Evolutionary conservation across 495 filamentous ascomycete species (phyloP).

Genomic region (Penicillium soppii): DNA sequence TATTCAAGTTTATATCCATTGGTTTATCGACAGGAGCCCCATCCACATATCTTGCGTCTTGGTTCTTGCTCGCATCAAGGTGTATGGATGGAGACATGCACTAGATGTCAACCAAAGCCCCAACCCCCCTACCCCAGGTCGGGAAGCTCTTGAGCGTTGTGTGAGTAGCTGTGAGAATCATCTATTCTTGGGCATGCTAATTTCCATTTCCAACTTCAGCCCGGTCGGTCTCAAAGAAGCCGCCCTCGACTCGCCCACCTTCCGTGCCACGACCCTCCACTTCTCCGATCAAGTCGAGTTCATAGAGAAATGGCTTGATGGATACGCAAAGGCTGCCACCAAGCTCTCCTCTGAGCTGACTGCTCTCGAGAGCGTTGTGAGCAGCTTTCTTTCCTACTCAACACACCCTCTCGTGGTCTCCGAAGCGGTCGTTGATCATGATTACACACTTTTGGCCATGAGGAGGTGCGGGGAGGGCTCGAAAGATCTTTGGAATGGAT

Average conservation of each 20-base stretch:
- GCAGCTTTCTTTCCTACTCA: slow-evolving; percentile 68
- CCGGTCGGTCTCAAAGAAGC: slow-evolving; percentile 95
- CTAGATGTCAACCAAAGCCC: slow-evolving; percentile 50
- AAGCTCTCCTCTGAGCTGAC: slow-evolving; percentile 74
- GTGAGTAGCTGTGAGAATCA: slow-evolving; percentile 31
- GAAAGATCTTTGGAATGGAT: slow-evolving; percentile 79
- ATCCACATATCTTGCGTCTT: slow-evolving; percentile 5
- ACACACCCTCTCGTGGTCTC: slow-evolving; percentile 69
- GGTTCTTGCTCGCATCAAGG: slow-evolving; percentile 25
- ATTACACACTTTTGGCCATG: slow-evolving; percentile 87
- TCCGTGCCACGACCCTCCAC: slow-evolving; percentile 83
- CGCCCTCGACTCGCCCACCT: slow-evolving; percentile 91
- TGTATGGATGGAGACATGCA: slow-evolving; percentile 42
- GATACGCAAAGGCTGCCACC: slow-evolving; percentile 73
- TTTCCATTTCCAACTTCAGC: slow-evolving; percentile 28
- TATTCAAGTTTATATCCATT: not conserved
- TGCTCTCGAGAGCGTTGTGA: slow-evolving; percentile 67
- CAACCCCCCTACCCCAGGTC: slow-evolving; percentile 45
- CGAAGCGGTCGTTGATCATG: slow-evolving; percentile 85
- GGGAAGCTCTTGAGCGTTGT: slow-evolving; percentile 58
- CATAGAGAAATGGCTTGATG: slow-evolving; percentile 91
- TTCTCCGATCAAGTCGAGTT: slow-evolving; percentile 90
- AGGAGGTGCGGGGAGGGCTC: slow-evolving; percentile 80
- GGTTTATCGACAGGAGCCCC: not conserved
- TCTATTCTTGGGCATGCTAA: slow-evolving; percentile 14